Percentiles rank a stretch among this genome's conserved stretches.
phyloP scores from a whole-genome alignment of 768 basidiomycete genomes.

The Boletus subparvulus region DNA sequence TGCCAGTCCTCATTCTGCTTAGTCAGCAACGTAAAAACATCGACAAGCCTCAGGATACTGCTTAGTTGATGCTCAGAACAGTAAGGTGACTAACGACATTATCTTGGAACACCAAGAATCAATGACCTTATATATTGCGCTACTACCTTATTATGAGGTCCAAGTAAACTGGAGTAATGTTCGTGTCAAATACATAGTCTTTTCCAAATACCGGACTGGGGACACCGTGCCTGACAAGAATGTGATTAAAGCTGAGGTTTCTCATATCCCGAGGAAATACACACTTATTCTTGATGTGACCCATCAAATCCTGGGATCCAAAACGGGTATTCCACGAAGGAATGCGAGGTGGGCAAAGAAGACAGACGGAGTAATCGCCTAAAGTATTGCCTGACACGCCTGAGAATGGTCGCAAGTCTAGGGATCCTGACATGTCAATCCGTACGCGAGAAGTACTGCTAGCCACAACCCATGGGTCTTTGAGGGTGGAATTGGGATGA shows the following conservation, averaged over 20 bases:
- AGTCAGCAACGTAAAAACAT: conserved; percentile 16
- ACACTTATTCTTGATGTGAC: conserved; percentile 21
- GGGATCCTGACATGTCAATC: background rate
- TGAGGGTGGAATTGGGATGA: conserved; percentile 12
- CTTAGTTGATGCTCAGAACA: too few relatives aligned
- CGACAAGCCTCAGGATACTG: too few relatives aligned
- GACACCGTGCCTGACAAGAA: conserved; percentile 19
- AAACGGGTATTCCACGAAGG: conserved; percentile 28
- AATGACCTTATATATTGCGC: background rate
- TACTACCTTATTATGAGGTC: conserved; percentile 1
- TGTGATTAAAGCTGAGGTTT: background rate
- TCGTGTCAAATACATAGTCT: conserved; percentile 22
- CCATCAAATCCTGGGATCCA: conserved; percentile 13
- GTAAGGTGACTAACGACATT: background rate
- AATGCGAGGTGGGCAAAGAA: conserved; percentile 27
- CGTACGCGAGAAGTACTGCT: background rate
- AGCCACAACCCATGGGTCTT: conserved; percentile 11
- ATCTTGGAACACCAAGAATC: background rate
- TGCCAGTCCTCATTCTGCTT: conserved; percentile 4
- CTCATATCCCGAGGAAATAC: conserved; percentile 3
- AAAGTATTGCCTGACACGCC: background rate
- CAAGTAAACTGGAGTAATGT: conserved; percentile 20
- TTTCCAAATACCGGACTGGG: conserved; percentile 12
- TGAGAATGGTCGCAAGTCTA: background rate
- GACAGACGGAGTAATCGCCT: conserved; percentile 23